Percentiles rank a stretch among this genome's conserved stretches.
Conservation (phyloP, 2,329 filamentous ascomycete species). For the Colletotrichum zoysiae region DNA sequence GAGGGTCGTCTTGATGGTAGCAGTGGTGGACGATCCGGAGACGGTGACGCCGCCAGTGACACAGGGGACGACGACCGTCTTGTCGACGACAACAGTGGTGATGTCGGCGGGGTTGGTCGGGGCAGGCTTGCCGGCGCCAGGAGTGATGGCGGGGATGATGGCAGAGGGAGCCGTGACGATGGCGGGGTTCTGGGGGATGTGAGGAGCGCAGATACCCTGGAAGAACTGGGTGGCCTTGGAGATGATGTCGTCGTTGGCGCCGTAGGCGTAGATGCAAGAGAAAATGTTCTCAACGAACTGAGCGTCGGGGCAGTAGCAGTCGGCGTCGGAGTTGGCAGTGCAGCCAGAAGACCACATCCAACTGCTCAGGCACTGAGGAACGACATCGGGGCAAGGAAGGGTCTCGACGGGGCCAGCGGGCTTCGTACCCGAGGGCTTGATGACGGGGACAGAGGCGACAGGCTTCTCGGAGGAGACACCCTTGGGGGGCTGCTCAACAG, state of each 20-base stretch:
- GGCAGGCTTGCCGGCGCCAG: conserved; percentile 62
- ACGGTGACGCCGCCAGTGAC: conserved; percentile 63
- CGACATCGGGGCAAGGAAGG: conserved; percentile 74
- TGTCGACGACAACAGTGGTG: conserved; percentile 64
- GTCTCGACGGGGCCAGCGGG: conserved; percentile 56
- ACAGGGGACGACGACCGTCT: conserved; percentile 63
- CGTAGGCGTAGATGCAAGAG: conserved; percentile 84
- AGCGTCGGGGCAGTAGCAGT: conserved; percentile 88
- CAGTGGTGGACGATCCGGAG: conserved; percentile 59
- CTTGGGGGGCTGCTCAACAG: conserved; percentile 38
- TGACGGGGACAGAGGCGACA: conserved; percentile 43
- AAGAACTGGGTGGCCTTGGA: conserved; percentile 83
- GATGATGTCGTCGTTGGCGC: conserved; percentile 74
- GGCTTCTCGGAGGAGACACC: conserved; percentile 39
- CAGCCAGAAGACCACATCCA: conserved; percentile 81
- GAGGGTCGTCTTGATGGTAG: conserved; percentile 64
- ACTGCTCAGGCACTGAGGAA: conserved; percentile 92
- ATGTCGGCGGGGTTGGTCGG: conserved; percentile 59
- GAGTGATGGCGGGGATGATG: conserved; percentile 71
- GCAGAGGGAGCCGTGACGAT: conserved; percentile 82
- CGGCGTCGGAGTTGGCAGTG: conserved; percentile 83
- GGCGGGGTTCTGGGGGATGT: conserved; percentile 82
- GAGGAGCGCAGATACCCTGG: conserved; percentile 88
- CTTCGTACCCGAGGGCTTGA: conserved; percentile 50
- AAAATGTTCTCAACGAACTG: conserved; percentile 85